Evolutionary conservation across 1,139 yeast genomes (phyloP).

Genomic region (Lodderomyces parapsilosis): DNA sequence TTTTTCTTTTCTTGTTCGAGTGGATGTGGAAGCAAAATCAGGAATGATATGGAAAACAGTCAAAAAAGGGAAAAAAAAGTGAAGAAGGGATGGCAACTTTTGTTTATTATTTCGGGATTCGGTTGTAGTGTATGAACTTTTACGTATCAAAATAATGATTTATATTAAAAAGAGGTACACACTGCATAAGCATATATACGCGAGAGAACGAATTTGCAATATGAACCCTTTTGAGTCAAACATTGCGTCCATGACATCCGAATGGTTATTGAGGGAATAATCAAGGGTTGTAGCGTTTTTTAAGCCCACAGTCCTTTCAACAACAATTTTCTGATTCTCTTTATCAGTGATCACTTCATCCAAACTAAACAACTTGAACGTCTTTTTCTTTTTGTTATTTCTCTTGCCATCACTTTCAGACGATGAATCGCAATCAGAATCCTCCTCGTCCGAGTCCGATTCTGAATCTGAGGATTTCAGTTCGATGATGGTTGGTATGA

Average conservation of each 20-base stretch:
- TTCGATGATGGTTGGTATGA: neutral
- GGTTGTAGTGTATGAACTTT: neutral
- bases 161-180: neutral
- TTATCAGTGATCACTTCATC: slow-evolving; percentile 5
- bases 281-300: neutral
- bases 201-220: neutral
- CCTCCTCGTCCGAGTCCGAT: slow-evolving; percentile 3
- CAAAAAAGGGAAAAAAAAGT: neutral
- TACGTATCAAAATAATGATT: neutral
- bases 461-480: neutral
- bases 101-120: too few species aligned
- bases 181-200: neutral
- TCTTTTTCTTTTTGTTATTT: slow-evolving; percentile 1
- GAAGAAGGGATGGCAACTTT: too few species aligned
- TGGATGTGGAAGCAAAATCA: neutral
- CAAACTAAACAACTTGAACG: slow-evolving; percentile 3
- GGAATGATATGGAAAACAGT: neutral
- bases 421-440: slow-evolving; percentile 4
- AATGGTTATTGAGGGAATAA: neutral
- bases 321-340: slow-evolving; percentile 6
- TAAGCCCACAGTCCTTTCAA: neutral
- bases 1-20: too few species aligned
- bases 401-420: slow-evolving; percentile 1
- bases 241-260: neutral
- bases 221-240: neutral